Evolutionary conservation across 179 eudicot species (phyloP), one percentile per base, ranked within the genome.

Genomic region (Camellia oleifera): DNA sequence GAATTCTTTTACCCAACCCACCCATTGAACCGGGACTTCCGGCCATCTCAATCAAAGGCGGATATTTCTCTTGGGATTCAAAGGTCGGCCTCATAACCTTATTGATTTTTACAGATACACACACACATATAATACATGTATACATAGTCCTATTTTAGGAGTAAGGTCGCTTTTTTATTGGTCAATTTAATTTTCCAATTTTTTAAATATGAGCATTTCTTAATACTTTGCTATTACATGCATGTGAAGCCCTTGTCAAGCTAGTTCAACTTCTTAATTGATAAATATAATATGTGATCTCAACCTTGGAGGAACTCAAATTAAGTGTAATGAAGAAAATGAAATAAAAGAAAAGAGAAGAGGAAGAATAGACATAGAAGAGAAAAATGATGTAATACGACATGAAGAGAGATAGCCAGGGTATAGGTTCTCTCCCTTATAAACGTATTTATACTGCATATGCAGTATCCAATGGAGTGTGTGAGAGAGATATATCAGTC

Each of bases 41-140:
- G 23, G 93, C 97, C 48, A 82, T 92, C 82, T 88, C 93, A 61
- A 92, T 92, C 75, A 88, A 79, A 83, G 87, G 88, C 78, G 97
- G 97, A 46, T 81, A 76, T 85, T 92, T 92, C 78, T 87, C 97
- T 32, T 92, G 97, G 97, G 97, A 91, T 57, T 81, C 93, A 77
- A 91, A 92, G 94, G 97, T 92, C 80, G 45, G n/a, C 57, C 45
- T n/a, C 60, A 17, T 52, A 11, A 10, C 50, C 52, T 77, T 57
- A 57, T 57, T 48, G 61, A 0, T 57, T 57, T 57, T 57, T 9
- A 57, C n/a, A 7, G 61, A 9, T 57, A 7, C 17, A 15, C 15
- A 40, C 26, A 9, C 18, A 57, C 7, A 58, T 53, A 54, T 15
- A 32, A 32, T 32, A 32, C 40, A 32, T 9, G 65, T 42, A 2